Conservation (phyloP, 2,329 filamentous ascomycete species). For the Calonectria pseudoreteaudii region DNA sequence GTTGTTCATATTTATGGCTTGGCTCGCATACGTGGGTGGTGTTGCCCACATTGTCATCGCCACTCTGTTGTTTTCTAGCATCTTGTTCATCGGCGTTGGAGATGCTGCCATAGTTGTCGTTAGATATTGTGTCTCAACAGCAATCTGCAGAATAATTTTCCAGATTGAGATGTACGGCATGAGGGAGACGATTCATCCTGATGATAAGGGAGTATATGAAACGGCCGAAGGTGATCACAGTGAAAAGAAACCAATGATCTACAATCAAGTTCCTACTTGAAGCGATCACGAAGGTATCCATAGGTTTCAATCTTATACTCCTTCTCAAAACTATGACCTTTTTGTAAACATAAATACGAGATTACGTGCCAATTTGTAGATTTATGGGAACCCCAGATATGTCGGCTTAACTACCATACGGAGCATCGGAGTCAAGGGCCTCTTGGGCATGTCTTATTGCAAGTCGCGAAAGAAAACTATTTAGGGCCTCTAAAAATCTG, state of each 20-base stretch:
- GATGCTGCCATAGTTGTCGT: background rate
- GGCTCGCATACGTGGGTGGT: background rate
- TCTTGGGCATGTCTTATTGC: too few relatives aligned
- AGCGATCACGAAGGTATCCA: background rate
- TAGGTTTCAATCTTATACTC: background rate
- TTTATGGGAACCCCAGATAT: too few relatives aligned
- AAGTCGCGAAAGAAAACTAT: too few relatives aligned
- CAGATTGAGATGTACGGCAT: background rate
- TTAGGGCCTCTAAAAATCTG: too few relatives aligned
- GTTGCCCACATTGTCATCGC: background rate
- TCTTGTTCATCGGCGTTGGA: background rate
- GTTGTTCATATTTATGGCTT: constrained; percentile 4
- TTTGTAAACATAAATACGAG: background rate
- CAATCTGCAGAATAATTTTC: background rate
- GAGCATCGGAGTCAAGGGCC: too few relatives aligned
- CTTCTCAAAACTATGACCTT: background rate
- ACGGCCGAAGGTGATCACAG: background rate
- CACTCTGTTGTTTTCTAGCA: background rate
- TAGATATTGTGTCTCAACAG: background rate
- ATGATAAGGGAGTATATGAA: background rate
- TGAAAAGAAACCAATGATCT: background rate
- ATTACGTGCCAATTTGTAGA: background rate
- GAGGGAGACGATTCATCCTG: background rate
- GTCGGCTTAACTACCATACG: too few relatives aligned
- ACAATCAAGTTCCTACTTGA: background rate